phyloP scores from a whole-genome alignment of 768 basidiomycete genomes.

The Chiua virens region DNA sequence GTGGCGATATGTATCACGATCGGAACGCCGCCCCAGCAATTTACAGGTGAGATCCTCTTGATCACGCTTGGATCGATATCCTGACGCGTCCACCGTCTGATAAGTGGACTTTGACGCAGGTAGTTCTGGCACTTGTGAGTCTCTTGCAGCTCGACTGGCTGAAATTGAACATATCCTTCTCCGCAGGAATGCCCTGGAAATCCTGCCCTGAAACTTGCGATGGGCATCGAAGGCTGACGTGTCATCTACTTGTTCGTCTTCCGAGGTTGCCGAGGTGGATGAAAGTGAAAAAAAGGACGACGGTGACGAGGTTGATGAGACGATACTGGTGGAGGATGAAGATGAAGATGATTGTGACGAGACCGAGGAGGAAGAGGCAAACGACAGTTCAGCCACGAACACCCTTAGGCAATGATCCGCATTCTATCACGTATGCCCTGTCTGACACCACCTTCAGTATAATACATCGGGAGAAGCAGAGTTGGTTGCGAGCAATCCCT shows the following conservation, averaged over 20 bases:
- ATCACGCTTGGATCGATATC: not conserved
- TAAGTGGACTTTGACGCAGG: conserved; percentile 52
- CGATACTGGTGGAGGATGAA: no score
- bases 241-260: no score
- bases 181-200: conserved; percentile 33
- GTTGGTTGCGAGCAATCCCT: not conserved
- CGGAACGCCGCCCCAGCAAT: conserved; percentile 44
- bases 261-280: no score
- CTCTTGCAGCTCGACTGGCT: no score
- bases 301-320: no score
- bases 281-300: no score
- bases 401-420: not conserved
- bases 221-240: no score
- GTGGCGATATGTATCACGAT: conserved; percentile 43
- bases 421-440: not conserved
- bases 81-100: not conserved
- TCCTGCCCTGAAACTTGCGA: conserved; percentile 25
- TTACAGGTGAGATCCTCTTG: conserved; percentile 31
- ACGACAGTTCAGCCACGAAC: not conserved
- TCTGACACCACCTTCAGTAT: not conserved
- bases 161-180: not conserved
- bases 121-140: conserved; percentile 42
- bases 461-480: not conserved
- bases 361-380: not conserved
- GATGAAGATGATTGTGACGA: no score